These are phyloP conservation scores for Phlebiopsis gigantea DNA, from an alignment of 768 basidiomycete genomes.

Conservation along the genomic window DNA sequence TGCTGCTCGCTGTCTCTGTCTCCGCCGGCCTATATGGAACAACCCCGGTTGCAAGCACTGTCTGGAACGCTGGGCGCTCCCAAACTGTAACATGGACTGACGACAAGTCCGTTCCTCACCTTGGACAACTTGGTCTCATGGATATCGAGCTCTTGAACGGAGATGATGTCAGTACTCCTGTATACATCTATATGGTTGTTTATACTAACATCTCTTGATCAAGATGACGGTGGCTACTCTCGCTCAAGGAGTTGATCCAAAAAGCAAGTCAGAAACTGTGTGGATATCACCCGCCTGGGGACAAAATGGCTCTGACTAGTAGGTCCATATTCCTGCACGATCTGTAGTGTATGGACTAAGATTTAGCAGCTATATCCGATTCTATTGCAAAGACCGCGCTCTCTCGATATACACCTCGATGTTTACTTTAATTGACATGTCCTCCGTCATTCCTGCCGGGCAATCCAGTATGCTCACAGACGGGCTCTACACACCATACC, in stretches of 20 bases:
- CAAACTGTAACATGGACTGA: slow-evolving; percentile 47
- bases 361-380: slow-evolving; percentile 31
- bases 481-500: slow-evolving; percentile 6
- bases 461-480: background rate
- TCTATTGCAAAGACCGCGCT: slow-evolving; percentile 22
- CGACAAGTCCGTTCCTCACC: slow-evolving; percentile 33
- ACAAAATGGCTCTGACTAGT: slow-evolving; percentile 29
- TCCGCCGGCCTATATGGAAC: slow-evolving; percentile 45
- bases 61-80: slow-evolving; percentile 38
- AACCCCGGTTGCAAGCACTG: slow-evolving; percentile 39
- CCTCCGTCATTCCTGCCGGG: slow-evolving; percentile 13
- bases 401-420: slow-evolving; percentile 43
- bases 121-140: slow-evolving; percentile 38
- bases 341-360: too few relatives aligned
- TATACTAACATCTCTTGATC: background rate
- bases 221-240: slow-evolving; percentile 40
- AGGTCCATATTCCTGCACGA: slow-evolving; percentile 9
- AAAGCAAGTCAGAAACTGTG: slow-evolving; percentile 18
- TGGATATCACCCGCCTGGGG: slow-evolving; percentile 26
- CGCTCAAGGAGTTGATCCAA: slow-evolving; percentile 39
- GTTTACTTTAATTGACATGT: slow-evolving; percentile 36
- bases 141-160: slow-evolving; percentile 42
- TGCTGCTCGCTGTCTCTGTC: slow-evolving; percentile 8
- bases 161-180: slow-evolving; percentile 32
- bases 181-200: slow-evolving; percentile 1